Percentiles rank a stretch among this genome's conserved stretches.
Conservation (phyloP, 345 rosid genomes). For the Dimocarpus longan region DNA sequence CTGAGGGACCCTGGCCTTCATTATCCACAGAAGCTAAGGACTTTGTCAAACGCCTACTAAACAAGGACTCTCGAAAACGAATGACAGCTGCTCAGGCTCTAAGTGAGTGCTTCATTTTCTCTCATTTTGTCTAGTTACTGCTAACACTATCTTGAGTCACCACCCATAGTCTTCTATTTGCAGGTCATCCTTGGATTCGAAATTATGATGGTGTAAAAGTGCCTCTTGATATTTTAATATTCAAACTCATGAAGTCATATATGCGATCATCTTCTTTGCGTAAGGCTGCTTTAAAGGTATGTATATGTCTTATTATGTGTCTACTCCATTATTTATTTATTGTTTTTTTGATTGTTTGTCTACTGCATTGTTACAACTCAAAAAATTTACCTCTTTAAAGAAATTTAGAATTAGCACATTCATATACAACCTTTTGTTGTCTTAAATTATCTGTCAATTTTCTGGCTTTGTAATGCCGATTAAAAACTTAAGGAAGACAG, state of each 20-base stretch:
- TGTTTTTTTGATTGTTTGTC: no score
- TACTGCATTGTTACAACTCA: neutral
- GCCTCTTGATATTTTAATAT: slow-evolving; percentile 75
- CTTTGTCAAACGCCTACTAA: slow-evolving; percentile 75
- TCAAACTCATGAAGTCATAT: slow-evolving; percentile 76
- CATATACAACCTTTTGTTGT: neutral
- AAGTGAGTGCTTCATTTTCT: slow-evolving; percentile 51
- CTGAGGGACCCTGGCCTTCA: slow-evolving; percentile 90
- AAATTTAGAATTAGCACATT: neutral
- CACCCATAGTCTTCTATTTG: slow-evolving; percentile 13
- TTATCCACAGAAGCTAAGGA: slow-evolving; percentile 84
- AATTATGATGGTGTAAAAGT: slow-evolving; percentile 48
- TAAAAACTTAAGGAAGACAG: neutral
- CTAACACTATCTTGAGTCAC: slow-evolving; percentile 18
- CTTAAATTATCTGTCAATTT: neutral
- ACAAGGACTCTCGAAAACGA: slow-evolving; percentile 88
- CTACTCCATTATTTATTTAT: neutral
- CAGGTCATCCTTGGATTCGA: slow-evolving; percentile 96
- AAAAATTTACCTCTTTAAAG: neutral
- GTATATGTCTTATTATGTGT: slow-evolving; percentile 13
- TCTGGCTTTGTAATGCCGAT: neutral
- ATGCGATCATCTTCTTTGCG: slow-evolving; percentile 87
- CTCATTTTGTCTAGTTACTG: slow-evolving; percentile 19
- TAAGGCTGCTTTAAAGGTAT: slow-evolving; percentile 89
- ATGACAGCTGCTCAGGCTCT: slow-evolving; percentile 96